Percentiles rank a stretch among this genome's conserved stretches.
Evolutionary conservation across 2,329 filamentous ascomycete species (phyloP).

Genomic region (Onygena corvina): DNA sequence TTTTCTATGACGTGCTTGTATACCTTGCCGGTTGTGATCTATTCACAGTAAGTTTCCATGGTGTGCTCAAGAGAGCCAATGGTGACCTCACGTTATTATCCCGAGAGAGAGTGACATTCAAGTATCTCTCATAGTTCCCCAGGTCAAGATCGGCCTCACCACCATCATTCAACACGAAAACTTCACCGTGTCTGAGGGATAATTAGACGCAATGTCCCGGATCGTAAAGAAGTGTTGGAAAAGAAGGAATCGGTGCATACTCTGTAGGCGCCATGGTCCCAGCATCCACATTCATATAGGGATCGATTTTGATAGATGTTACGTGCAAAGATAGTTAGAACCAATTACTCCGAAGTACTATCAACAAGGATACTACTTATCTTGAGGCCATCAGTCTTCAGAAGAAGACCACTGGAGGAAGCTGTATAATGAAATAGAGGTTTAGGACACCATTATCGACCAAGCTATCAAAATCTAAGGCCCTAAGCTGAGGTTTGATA

Average conservation of each 20-base stretch:
- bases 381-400: slow-evolving; percentile 70
- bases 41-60: not conserved
- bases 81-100: slow-evolving; percentile 57
- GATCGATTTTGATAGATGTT: slow-evolving; percentile 58
- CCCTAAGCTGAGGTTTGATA: slow-evolving; percentile 16
- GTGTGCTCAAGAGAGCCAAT: not conserved
- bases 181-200: slow-evolving; percentile 61
- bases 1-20: slow-evolving; percentile 78
- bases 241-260: slow-evolving; percentile 26
- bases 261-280: slow-evolving; percentile 58
- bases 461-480: slow-evolving; percentile 18
- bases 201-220: not conserved
- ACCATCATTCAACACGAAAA: slow-evolving; percentile 75
- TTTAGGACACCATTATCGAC: slow-evolving; percentile 18
- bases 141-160: slow-evolving; percentile 65
- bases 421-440: slow-evolving; percentile 34
- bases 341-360: slow-evolving; percentile 6
- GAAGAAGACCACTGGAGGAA: slow-evolving; percentile 59
- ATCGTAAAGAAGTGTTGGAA: not conserved
- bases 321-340: slow-evolving; percentile 37
- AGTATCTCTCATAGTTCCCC: slow-evolving; percentile 68
- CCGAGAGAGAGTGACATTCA: slow-evolving; percentile 65
- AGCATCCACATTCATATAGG: slow-evolving; percentile 67
- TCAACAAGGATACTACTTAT: slow-evolving; percentile 39
- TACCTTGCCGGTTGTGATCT: slow-evolving; percentile 90